Percentiles rank a stretch among this genome's conserved stretches.
phyloP scores from a whole-genome alignment of 495 filamentous ascomycete species.

The Cercophora samala region DNA sequence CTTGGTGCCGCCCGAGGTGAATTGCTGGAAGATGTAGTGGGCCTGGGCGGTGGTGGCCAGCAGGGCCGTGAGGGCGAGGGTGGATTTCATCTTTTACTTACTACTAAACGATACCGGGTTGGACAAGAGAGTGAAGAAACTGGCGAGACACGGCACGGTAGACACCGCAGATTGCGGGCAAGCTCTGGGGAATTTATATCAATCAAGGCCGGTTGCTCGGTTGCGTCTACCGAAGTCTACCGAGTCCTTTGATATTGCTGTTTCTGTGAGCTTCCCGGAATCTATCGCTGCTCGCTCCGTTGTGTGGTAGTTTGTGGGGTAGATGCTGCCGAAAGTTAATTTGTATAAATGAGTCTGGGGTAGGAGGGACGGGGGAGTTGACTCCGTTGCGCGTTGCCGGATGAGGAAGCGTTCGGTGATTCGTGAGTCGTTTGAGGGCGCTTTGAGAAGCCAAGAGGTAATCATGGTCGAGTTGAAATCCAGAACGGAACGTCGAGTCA shows the following conservation, averaged over 20 bases:
- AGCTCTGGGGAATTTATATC: not conserved
- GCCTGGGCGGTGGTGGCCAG: conserved; percentile 33
- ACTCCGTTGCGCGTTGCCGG: conserved; percentile 1
- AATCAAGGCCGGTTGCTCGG: not conserved
- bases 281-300: not conserved
- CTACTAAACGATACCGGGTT: not conserved
- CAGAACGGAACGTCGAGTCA: not conserved
- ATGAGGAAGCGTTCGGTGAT: not conserved
- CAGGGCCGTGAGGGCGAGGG: conserved; percentile 27
- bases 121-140: not conserved
- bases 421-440: not conserved
- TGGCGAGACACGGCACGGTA: conserved; percentile 14
- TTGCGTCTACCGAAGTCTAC: conserved; percentile 1
- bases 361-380: not conserved
- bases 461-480: not conserved
- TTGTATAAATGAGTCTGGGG: not conserved
- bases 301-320: conserved; percentile 10
- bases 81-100: conserved; percentile 40
- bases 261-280: not conserved
- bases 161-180: not conserved
- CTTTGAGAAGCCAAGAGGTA: not conserved
- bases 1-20: conserved; percentile 44
- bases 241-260: not conserved
- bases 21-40: conserved; percentile 51
- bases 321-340: not conserved